Percentiles rank a stretch among this genome's conserved stretches.
Conservation (phyloP, 495 filamentous ascomycete genomes). For the Neurospora terricola region DNA sequence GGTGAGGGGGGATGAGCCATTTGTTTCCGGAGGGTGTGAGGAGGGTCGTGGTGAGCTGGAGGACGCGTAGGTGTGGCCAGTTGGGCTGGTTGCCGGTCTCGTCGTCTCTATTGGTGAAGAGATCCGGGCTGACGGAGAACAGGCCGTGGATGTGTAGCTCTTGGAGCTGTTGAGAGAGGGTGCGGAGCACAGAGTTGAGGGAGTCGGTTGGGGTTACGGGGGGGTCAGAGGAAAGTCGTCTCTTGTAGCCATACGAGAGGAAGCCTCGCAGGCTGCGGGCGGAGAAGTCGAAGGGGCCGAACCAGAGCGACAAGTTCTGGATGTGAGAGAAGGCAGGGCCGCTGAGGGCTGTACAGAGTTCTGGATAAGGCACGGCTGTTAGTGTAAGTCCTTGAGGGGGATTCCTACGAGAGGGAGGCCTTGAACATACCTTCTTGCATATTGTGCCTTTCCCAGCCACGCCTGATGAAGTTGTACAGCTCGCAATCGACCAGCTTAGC, state of each 20-base stretch:
- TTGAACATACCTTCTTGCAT: neutral
- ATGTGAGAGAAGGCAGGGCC: neutral
- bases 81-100: neutral
- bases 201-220: no score
- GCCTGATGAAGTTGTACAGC: neutral
- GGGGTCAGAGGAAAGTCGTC: no score
- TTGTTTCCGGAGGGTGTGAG: neutral
- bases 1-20: neutral
- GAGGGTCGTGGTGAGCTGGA: neutral
- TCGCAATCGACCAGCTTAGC: neutral
- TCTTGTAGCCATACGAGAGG: no score
- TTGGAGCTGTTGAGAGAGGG: neutral
- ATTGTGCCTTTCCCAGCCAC: neutral
- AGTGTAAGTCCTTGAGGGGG: no score
- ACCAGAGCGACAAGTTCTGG: neutral
- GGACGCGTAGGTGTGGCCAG: neutral
- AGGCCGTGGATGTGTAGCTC: neutral
- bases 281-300: neutral
- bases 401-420: no score
- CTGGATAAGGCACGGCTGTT: no score
- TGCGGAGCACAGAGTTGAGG: neutral
- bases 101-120: neutral
- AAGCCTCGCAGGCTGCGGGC: rapidly evolving
- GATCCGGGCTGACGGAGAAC: neutral
- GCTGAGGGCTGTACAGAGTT: neutral